Evolutionary conservation across 1,284 basidiomycete genomes (phyloP).

Genomic region (Apiotrichum siamense): DNA sequence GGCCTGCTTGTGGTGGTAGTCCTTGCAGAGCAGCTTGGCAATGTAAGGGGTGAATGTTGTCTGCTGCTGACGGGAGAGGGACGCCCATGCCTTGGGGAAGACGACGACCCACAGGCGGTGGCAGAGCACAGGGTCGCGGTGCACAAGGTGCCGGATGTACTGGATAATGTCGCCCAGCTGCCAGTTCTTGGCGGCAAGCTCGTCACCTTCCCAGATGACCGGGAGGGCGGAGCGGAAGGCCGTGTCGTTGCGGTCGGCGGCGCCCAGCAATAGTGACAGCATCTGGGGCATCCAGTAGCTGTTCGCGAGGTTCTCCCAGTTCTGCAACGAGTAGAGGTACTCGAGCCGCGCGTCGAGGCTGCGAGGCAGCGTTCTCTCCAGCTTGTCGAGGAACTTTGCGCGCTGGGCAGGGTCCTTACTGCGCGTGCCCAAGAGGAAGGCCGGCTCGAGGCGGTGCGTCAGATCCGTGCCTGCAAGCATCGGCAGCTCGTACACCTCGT

Average conservation of each 20-base stretch:
- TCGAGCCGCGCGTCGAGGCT: conserved; percentile 75
- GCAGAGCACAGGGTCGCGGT: conserved; percentile 68
- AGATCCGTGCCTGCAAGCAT: conserved; percentile 82
- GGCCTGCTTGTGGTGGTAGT: conserved; percentile 84
- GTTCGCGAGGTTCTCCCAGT: conserved; percentile 89
- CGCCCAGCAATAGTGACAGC: conserved; percentile 79
- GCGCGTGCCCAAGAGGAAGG: conserved; percentile 88
- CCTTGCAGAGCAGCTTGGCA: conserved; percentile 84
- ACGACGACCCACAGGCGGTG: conserved; percentile 85
- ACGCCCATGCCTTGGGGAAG: conserved; percentile 85
- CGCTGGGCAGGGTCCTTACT: conserved; percentile 73
- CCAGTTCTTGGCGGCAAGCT: conserved; percentile 24
- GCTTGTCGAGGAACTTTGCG: conserved; percentile 80
- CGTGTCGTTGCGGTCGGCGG: conserved; percentile 61
- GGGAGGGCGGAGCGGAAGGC: conserved; percentile 23
- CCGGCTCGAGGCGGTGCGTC: conserved; percentile 85
- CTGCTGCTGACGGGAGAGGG: conserved; percentile 80
- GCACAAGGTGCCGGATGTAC: conserved; percentile 76
- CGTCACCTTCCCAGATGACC: conserved; percentile 17
- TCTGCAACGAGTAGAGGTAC: conserved; percentile 89
- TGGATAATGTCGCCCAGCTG: conserved; percentile 58
- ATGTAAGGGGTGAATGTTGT: conserved; percentile 82
- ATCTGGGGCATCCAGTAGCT: conserved; percentile 94
- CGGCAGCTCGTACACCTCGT: conserved; percentile 89
- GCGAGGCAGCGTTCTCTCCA: conserved; percentile 82